phyloP scores from a whole-genome alignment of 495 filamentous ascomycete species.

The Patellaria atrata region DNA sequence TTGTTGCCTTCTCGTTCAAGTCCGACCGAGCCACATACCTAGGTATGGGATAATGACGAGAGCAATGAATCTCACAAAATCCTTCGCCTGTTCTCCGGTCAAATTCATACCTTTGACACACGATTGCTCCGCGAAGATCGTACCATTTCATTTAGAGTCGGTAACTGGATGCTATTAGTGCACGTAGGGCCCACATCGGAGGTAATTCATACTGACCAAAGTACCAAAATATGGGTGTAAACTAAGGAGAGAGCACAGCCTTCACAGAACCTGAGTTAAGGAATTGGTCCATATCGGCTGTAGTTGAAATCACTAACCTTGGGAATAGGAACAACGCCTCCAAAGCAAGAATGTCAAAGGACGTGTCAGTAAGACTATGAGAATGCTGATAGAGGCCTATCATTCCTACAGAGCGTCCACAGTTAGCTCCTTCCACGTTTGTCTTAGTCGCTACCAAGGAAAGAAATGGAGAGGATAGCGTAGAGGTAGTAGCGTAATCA shows the following conservation, averaged over 20 bases:
- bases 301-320: constrained; percentile 34
- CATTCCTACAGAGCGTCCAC: constrained; percentile 36
- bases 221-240: constrained; percentile 86
- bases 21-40: constrained; percentile 28
- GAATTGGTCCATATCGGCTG: constrained; percentile 7
- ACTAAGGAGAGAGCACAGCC: constrained; percentile 76
- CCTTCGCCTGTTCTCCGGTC: constrained; percentile 50
- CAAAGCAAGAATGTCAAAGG: constrained; percentile 78
- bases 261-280: constrained; percentile 22
- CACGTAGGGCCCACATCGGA: constrained; percentile 4
- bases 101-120: too few species aligned
- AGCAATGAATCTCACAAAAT: constrained; percentile 80
- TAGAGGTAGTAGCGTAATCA: too few species aligned
- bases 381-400: constrained; percentile 54
- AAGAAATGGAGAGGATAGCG: too few species aligned
- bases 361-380: constrained; percentile 49
- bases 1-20: background rate
- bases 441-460: too few species aligned
- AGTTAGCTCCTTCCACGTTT: too few species aligned
- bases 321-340: constrained; percentile 87
- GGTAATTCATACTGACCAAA: constrained; percentile 31
- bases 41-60: constrained; percentile 75
- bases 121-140: background rate
- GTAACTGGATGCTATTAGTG: too few species aligned
- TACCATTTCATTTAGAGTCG: constrained; percentile 80